Evolutionary conservation across 2,329 filamentous ascomycete species (phyloP), one percentile per base, ranked within the genome.

Genomic region (Ascochyta pisi): DNA sequence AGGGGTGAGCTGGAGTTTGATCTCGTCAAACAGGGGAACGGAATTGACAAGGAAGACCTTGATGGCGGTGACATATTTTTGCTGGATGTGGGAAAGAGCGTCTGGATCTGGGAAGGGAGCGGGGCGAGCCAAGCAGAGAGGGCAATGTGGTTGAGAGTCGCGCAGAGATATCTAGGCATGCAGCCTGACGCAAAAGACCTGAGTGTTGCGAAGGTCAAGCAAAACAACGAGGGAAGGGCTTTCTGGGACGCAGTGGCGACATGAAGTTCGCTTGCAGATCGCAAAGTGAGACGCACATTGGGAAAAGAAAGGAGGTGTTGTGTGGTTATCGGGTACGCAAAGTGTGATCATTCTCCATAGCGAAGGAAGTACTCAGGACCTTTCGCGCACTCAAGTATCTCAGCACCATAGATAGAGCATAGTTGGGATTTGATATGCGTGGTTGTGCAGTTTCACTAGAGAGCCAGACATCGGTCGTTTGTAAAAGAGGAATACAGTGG

Each of bases 81-180:
- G 19, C 77, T 88, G 57, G 85, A 87, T 61, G 79, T 77, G 0
- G 85, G 86, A 6, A 81, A 71, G 46, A 76, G 76, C 7, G 77
- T 89, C 31, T 90, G 86, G 86, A 84, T 89, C 2, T 89, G 87
- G 87, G 81, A 88, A 65, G 87, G 87, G 0, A 73, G 75, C 2
- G 76, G 78, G 1, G 86, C 87, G 8, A 89, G 86, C 69, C 73
- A 74, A 31, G 74, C 71, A 1, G 87, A 89, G 74, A 87, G 81
- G 70, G 80, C 83, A 5, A 77, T 78, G 69, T 90, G 87, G 87
- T 72, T 87, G 41, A 79, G 78, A 54, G 80, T 86, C 4, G 82
- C 83, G n/a, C 82, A 87, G 73, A 76, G 77, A 5, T 87, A 87
- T 60, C 67, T 84, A 44, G 75, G 76, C 10, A 76, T 77, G 49